These are phyloP conservation scores for Blastocystis sp. DNA, from an alignment of 352 stramenopile species.

Conservation along the genomic window DNA sequence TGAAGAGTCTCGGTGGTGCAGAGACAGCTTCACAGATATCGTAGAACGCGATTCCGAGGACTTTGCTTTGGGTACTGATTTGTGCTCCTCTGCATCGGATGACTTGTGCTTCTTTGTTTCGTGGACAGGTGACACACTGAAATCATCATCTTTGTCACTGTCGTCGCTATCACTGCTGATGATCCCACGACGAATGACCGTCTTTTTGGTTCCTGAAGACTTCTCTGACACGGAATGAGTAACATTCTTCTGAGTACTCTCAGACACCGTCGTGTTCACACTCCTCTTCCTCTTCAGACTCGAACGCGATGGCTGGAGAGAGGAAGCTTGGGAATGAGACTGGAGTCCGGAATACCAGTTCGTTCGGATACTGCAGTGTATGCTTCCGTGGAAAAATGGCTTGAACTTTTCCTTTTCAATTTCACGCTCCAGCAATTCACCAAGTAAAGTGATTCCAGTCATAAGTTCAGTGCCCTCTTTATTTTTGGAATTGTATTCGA, in stretches of 20 bases:
- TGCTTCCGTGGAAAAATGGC: not conserved
- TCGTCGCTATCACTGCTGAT: not conserved
- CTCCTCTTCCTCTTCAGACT: not conserved
- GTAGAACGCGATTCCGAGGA: not conserved
- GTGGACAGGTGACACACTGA: not conserved
- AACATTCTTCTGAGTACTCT: not conserved
- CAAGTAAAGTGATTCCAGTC: not conserved
- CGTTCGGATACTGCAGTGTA: conserved; percentile 26
- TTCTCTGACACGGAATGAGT: not conserved
- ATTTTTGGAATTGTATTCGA: not conserved
- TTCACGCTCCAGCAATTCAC: conserved; percentile 21
- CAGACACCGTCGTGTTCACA: not conserved
- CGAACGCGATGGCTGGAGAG: not conserved
- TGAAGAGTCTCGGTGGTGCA: not conserved
- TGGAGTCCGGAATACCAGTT: conserved; percentile 18
- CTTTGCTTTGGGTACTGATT: not conserved
- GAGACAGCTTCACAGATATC: not conserved
- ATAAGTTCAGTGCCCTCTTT: not conserved
- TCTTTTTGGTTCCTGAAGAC: not conserved
- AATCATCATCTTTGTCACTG: not conserved
- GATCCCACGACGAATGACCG: not conserved
- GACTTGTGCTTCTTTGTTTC: conserved; percentile 6
- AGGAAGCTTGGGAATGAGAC: not conserved
- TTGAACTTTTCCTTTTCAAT: conserved; percentile 34
- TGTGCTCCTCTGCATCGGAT: not conserved